These are phyloP conservation scores for Malus sieversii DNA, from an alignment of 306 rosid genomes.

Conservation along the genomic window DNA sequence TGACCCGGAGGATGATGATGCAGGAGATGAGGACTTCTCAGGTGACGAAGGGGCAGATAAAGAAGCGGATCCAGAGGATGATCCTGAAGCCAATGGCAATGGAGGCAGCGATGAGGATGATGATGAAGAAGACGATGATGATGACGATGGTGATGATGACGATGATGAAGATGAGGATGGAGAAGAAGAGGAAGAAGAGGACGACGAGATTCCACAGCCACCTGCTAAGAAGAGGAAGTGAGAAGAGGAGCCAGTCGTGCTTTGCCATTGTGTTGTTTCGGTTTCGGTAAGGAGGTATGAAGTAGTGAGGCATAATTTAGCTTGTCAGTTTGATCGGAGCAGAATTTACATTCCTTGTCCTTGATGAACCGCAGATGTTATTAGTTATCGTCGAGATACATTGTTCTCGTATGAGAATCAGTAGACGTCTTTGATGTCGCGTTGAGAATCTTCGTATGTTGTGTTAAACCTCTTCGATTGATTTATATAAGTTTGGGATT, in stretches of 20 bases:
- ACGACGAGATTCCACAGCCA: constrained; percentile 58
- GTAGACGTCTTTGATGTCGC: constrained; percentile 8
- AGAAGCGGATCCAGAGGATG: constrained; percentile 52
- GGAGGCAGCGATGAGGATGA: constrained; percentile 44
- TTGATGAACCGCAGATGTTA: not conserved
- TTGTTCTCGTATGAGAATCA: not conserved
- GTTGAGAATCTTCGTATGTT: not conserved
- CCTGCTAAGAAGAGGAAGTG: constrained; percentile 81
- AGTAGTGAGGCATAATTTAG: constrained; percentile 30
- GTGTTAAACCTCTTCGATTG: not conserved
- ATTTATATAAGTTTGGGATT: not conserved
- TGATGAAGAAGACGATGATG: constrained; percentile 3
- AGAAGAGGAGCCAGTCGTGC: constrained; percentile 12
- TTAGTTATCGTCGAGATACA: not conserved
- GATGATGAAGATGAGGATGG: constrained; percentile 16
- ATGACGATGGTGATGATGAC: not conserved
- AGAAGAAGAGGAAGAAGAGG: constrained; percentile 36
- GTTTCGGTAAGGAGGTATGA: constrained; percentile 5
- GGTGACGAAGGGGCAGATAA: constrained; percentile 59
- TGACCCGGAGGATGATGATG: constrained; percentile 40
- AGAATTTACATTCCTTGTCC: constrained; percentile 19
- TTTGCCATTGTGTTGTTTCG: not conserved
- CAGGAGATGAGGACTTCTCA: constrained; percentile 54
- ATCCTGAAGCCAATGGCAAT: constrained; percentile 47
- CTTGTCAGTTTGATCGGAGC: constrained; percentile 14